Conservation (phyloP, 805 yeast genomes). For the Nakazawaea pomicola region DNA sequence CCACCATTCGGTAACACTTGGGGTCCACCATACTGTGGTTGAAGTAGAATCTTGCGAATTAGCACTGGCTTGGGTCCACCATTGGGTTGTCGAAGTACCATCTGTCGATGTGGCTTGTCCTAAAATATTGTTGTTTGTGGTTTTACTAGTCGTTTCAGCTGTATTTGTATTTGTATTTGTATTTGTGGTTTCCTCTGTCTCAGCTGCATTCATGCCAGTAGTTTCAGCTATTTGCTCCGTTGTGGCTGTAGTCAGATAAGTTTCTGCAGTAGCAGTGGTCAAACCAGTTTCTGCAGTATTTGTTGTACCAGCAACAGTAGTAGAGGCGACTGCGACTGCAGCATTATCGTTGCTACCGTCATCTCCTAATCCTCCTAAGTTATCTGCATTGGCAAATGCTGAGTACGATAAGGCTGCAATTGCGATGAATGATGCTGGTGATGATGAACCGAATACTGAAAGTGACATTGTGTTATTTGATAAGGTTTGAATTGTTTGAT, state of each 20-base stretch:
- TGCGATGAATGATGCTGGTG: conserved; percentile 9
- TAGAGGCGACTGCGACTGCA: neutral
- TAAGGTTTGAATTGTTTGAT: neutral
- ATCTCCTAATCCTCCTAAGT: conserved; percentile 9
- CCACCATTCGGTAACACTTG: conserved; percentile 10
- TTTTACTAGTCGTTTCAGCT: neutral
- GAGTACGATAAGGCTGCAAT: conserved; percentile 6
- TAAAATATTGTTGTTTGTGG: neutral
- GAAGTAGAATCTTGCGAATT: neutral
- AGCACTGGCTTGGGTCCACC: conserved; percentile 2
- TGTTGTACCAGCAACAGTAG: neutral
- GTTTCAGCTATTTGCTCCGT: too few species aligned
- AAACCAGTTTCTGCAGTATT: conserved; percentile 4
- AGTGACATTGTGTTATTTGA: conserved; percentile 9
- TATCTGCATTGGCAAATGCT: conserved; percentile 3
- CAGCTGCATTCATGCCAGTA: neutral
- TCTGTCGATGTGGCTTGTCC: neutral
- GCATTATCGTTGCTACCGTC: conserved; percentile 1
- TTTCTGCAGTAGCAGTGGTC: neutral
- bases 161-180: too few species aligned
- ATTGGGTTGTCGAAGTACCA: neutral
- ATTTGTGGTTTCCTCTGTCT: neutral
- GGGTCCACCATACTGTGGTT: conserved; percentile 13
- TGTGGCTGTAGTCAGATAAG: too few species aligned
- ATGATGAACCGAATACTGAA: conserved; percentile 10